phyloP scores from a whole-genome alignment of 352 stramenopile species.

The Globisporangium nagaii region DNA sequence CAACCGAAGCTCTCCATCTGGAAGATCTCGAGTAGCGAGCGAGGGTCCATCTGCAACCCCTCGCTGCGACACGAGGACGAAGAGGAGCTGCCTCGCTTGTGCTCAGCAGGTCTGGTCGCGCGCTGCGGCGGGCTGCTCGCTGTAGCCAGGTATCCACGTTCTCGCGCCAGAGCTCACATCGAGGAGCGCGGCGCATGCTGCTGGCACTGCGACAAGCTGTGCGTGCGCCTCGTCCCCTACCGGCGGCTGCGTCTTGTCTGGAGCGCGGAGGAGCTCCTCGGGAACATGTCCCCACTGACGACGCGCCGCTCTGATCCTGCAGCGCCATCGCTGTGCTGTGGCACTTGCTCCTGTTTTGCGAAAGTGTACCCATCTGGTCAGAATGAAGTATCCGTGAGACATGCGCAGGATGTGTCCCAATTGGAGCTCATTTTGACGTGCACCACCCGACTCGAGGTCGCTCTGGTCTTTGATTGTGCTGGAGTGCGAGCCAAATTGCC shows the following conservation, averaged over 20 bases:
- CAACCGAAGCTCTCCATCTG: constrained; percentile 7
- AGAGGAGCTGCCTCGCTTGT: not conserved
- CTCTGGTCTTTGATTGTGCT: no score
- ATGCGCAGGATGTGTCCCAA: not conserved
- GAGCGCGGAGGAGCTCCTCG: not conserved
- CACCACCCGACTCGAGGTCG: not conserved
- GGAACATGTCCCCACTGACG: constrained; percentile 1
- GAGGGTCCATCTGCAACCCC: not conserved
- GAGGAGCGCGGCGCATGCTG: not conserved
- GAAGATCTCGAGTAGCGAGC: constrained; percentile 23
- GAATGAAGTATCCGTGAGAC: constrained; percentile 1
- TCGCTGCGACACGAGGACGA: not conserved
- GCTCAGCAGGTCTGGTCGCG: not conserved
- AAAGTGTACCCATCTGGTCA: constrained; percentile 10
- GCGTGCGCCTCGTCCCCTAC: not conserved
- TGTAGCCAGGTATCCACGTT: not conserved
- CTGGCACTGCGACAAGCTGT: not conserved
- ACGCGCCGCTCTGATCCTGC: not conserved
- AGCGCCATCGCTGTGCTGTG: not conserved
- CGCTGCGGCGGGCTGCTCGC: not conserved
- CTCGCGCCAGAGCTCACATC: not conserved
- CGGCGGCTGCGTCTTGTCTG: not conserved
- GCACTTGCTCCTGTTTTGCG: no score
- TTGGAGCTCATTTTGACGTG: not conserved
- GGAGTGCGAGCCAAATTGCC: not conserved